A percentile compares a stretch with the other conserved stretches of the same genome.
Evolutionary conservation across 1,284 basidiomycete genomes (phyloP).

Genomic region (Megacollybia platyphylla): DNA sequence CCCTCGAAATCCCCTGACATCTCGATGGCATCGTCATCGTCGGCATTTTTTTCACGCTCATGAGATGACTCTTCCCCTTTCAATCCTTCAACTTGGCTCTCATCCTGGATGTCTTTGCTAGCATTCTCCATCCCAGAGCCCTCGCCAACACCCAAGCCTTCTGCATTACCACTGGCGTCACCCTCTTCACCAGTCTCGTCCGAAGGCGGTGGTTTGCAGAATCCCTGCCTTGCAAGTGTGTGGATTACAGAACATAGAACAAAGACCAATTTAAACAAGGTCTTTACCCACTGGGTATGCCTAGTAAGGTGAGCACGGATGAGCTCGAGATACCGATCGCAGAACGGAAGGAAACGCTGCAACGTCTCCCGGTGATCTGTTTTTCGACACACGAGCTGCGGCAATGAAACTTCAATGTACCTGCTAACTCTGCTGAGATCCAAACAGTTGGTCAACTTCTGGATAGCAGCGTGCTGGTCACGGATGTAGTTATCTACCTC

Average conservation of each 20-base stretch:
- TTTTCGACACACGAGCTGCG: slow-evolving; percentile 15
- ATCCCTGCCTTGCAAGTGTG: slow-evolving; percentile 76
- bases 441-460: slow-evolving; percentile 28
- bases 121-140: slow-evolving; percentile 80
- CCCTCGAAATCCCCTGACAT: slow-evolving; percentile 76
- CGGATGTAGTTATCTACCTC: slow-evolving; percentile 29
- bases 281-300: slow-evolving; percentile 58
- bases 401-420: slow-evolving; percentile 21
- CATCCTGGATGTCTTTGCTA: slow-evolving; percentile 88
- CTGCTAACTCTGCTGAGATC: slow-evolving; percentile 25
- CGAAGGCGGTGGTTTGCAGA: slow-evolving; percentile 77
- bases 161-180: slow-evolving; percentile 17
- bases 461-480: slow-evolving; percentile 21
- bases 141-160: slow-evolving; percentile 71
- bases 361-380: slow-evolving; percentile 9
- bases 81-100: slow-evolving; percentile 92
- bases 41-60: slow-evolving; percentile 28
- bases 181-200: slow-evolving; percentile 27
- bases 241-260: slow-evolving; percentile 67
- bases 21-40: slow-evolving; percentile 58
- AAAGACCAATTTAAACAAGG: slow-evolving; percentile 78
- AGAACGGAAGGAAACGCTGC: slow-evolving; percentile 49
- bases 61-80: slow-evolving; percentile 58
- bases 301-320: slow-evolving; percentile 39
- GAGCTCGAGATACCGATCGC: slow-evolving; percentile 43